Conservation (phyloP, 2,329 filamentous ascomycete species). For the Hymenoscyphus infarciens region DNA sequence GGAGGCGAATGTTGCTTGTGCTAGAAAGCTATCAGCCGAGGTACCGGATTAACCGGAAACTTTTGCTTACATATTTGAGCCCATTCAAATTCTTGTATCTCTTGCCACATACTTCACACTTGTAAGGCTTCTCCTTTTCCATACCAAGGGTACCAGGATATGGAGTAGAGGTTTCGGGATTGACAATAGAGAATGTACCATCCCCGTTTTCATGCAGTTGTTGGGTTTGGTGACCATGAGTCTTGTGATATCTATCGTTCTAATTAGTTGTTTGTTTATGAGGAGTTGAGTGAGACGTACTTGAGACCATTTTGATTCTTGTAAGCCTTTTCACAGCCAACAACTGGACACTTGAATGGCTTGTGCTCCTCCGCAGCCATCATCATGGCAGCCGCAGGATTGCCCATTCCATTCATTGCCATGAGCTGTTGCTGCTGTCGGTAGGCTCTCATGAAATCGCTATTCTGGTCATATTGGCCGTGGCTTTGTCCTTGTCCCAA, state of each 20-base stretch:
- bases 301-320: slow-evolving; percentile 99
- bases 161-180: slow-evolving; percentile 88
- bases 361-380: slow-evolving; percentile 86
- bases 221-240: slow-evolving; percentile 93
- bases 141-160: slow-evolving; percentile 97
- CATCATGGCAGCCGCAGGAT: slow-evolving; percentile 45
- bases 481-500: slow-evolving; percentile 56
- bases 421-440: slow-evolving; percentile 55
- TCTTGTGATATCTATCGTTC: slow-evolving; percentile 60
- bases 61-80: slow-evolving; percentile 75
- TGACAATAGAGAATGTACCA: slow-evolving; percentile 96
- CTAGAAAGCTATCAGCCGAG: slow-evolving; percentile 42
- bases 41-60: slow-evolving; percentile 7
- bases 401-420: slow-evolving; percentile 32
- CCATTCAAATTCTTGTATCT: slow-evolving; percentile 99
- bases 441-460: slow-evolving; percentile 61
- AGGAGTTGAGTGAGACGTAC: slow-evolving; percentile 48
- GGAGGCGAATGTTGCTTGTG: slow-evolving; percentile 80
- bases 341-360: slow-evolving; percentile 95
- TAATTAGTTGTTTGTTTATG: slow-evolving; percentile 12
- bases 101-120: slow-evolving; percentile 95
- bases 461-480: slow-evolving; percentile 64
- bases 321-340: slow-evolving; percentile 98
- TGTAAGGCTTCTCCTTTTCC: slow-evolving; percentile 99
- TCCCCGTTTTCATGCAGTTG: slow-evolving; percentile 95